phyloP scores from a whole-genome alignment of 2,329 filamentous ascomycete genomes.

The Zymoseptoria crescenta region DNA sequence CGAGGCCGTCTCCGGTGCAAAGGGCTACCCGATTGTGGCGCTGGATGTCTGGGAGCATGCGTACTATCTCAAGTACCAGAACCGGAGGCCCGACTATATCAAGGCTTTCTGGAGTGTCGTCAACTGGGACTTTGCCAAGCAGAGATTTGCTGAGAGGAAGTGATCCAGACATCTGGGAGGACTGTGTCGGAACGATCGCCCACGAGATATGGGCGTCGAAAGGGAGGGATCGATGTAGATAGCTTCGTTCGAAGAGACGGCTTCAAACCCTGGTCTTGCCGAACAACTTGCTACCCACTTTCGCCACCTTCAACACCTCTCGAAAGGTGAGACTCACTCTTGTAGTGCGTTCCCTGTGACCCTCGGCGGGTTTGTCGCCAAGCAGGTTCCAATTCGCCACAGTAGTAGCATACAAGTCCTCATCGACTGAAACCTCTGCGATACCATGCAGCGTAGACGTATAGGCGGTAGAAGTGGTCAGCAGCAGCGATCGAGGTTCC shows the following conservation, averaged over 20 bases:
- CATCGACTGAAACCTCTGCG: slow-evolving; percentile 55
- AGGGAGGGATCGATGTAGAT: neutral
- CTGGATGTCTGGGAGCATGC: slow-evolving; percentile 94
- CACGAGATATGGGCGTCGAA: too few species aligned
- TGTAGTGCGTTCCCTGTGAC: slow-evolving; percentile 50
- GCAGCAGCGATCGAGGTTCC: slow-evolving; percentile 71
- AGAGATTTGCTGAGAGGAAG: slow-evolving; percentile 16
- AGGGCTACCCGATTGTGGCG: slow-evolving; percentile 54
- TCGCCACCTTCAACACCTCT: slow-evolving; percentile 77
- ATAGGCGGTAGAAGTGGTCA: slow-evolving; percentile 64
- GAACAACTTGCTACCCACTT: slow-evolving; percentile 60
- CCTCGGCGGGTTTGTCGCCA: slow-evolving; percentile 38
- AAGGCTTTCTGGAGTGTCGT: slow-evolving; percentile 71
- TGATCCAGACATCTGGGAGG: neutral
- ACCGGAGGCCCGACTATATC: slow-evolving; percentile 66
- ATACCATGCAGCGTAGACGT: slow-evolving; percentile 69
- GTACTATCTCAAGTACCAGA: slow-evolving; percentile 79
- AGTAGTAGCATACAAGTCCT: slow-evolving; percentile 51
- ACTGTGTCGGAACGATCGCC: too few species aligned
- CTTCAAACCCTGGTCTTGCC: slow-evolving; percentile 27
- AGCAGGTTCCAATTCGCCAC: slow-evolving; percentile 64
- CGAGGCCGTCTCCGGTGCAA: slow-evolving; percentile 48
- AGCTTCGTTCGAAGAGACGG: neutral
- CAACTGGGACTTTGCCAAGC: slow-evolving; percentile 54
- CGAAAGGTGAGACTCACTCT: slow-evolving; percentile 73